Base-by-base conservation (phyloP, 345 rosid genomes). In the Hibiscus syriacus region DNA sequence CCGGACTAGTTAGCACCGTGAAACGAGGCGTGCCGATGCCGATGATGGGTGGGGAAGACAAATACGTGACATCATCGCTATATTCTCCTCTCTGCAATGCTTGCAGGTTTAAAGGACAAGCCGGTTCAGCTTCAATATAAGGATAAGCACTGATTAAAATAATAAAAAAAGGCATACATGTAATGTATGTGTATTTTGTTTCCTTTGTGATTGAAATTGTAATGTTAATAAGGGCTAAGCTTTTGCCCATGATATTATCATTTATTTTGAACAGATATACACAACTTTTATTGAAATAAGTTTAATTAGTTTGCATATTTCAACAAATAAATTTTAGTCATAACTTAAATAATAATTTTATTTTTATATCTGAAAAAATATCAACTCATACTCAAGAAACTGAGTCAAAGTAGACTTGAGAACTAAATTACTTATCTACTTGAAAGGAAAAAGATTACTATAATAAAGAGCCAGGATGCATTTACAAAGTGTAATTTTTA, bases 11-110 rank as follows among this genome's bases (percentile, higher is more conserved):
- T 10, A 87, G 90, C 56, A 83, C 87, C 6, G 92, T 79, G 41
- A 86, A 76, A 79, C 62, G 43, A 8, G 92, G 88, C 2, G 89
- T 86, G 2, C 78, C 87, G 0, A 88, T 86, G 94, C 97, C 89
- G 5, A 74, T 83, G 73, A 83, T 85, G 89, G 92, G 92, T 17
- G 94, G 94, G 0, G 83, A 82, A 62, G 82, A 86, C 74, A 84
- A 83, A 68, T 87, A 86, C 70, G 79, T 76, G 55, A 86, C 87
- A 32, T 75, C 82, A 22, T 77, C 89, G 13, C 71, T 84, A 46
- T 80, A 73, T 55, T 88, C 89, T 10, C 64, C 86, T 72, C 49
- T 73, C 29, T 88, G 89, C 71, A 77, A 65, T 39, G 71, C 55
- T 64, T 88, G 90, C 71, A 80, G 81, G 74, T 84, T 88, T 70